Base-by-base conservation (phyloP, 2,329 filamentous ascomycete species). In the Aureobasidium sp. region DNA sequence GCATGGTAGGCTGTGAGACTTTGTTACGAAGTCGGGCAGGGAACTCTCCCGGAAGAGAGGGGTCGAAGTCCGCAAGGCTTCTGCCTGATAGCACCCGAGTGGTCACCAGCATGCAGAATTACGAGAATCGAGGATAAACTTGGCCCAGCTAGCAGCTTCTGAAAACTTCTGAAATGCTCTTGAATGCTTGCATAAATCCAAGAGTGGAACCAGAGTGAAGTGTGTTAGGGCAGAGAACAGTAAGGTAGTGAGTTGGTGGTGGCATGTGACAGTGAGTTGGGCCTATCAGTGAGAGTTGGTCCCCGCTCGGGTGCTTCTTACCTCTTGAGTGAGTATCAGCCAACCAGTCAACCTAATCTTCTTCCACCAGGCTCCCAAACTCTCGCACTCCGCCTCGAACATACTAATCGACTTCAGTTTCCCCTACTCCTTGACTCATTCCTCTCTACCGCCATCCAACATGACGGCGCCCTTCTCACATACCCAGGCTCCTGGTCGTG, bases 51-150 rank as follows among this genome's bases (percentile, higher is more conserved):
- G 36, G 26, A 27, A 26, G 37, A 26, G 50, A 39, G 50, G 51
- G 51, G 51, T 43, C 37, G 51, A 55, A 17, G 20, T 20, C 17
- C 37, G 51, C 36, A 55, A 39, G 26, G 51, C 51, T 55, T 41
- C 36, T 55, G 36, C 26, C 51, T 55, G 50, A 53, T 20, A 57
- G 27, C 53, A 57, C 53, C 53, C 53, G 39, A 57, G 53, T 57
- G 53, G 53, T 57, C 29, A 57, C 36, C 29, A 24, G 46, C 20
- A 44, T 37, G 26, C 41, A 24, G 41, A 26, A 20, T 24, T 26
- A 13, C 10, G 20, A 24, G 20, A 44, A 12, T 44, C 24, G 27
- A 48, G 46, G 8, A 32, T 27, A n/a, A 6, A 32, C 17, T 10
- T 32, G 7, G 4, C n/a, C 6, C 13, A 17, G 3, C 46, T 32